These are phyloP conservation scores for Myrica gale DNA, from an alignment of 306 rosid genomes.

Conservation along the genomic window DNA sequence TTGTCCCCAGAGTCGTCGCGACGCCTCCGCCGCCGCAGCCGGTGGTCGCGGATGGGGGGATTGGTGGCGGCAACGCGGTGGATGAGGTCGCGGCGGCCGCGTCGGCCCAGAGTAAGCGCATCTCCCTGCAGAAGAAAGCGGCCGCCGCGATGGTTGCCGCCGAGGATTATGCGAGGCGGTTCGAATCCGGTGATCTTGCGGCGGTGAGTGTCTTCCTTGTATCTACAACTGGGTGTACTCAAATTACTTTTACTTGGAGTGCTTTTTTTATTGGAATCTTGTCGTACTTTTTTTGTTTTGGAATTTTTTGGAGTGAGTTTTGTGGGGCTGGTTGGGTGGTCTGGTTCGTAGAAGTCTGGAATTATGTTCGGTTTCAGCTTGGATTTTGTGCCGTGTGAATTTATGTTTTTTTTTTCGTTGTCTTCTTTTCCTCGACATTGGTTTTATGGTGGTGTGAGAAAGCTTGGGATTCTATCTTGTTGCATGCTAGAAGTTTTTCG, in stretches of 20 bases:
- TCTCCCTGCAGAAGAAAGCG: constrained; percentile 77
- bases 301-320: neutral
- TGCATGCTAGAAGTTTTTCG: neutral
- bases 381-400: neutral
- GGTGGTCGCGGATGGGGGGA: constrained; percentile 9
- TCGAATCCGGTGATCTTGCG: constrained; percentile 68
- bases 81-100: constrained; percentile 59
- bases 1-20: constrained; percentile 71
- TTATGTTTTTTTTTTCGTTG: neutral
- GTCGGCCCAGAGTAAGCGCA: constrained; percentile 79
- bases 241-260: neutral
- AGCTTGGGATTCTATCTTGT: neutral
- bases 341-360: neutral
- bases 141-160: constrained; percentile 98
- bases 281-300: neutral
- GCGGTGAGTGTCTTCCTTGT: constrained; percentile 29
- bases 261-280: neutral
- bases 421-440: neutral
- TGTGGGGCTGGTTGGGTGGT: neutral
- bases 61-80: constrained; percentile 36
- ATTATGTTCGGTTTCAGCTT: neutral
- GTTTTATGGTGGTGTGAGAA: neutral
- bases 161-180: constrained; percentile 82
- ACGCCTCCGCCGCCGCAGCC: constrained; percentile 57
- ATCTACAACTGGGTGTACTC: neutral